A percentile compares a stretch with the other conserved stretches of the same genome.
phyloP scores from a whole-genome alignment of 2,329 filamentous ascomycete species.

The Shiraia bambusicola region DNA sequence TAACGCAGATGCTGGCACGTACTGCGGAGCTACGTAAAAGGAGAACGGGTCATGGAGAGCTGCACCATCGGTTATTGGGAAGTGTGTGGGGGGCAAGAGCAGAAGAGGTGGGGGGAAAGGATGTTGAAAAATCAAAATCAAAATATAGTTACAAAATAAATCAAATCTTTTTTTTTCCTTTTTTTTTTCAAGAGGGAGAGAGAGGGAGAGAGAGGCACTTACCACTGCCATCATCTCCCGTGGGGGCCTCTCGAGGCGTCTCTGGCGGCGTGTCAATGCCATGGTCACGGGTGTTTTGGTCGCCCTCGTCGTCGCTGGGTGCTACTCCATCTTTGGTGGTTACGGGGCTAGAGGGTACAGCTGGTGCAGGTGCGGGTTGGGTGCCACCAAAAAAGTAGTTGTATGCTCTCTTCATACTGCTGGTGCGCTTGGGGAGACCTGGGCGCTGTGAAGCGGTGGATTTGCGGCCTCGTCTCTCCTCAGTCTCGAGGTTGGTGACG shows the following conservation, averaged over 20 bases:
- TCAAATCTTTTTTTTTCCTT: no score
- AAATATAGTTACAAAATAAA: no score
- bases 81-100: conserved; percentile 17
- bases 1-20: conserved; percentile 16
- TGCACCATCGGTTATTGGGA: conserved; percentile 27
- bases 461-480: conserved; percentile 37
- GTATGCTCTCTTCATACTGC: conserved; percentile 45
- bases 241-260: conserved; percentile 29
- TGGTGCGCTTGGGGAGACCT: conserved; percentile 39
- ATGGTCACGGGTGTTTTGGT: conserved; percentile 20
- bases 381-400: conserved; percentile 43
- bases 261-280: conserved; percentile 39
- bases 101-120: no score
- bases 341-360: conserved; percentile 31
- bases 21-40: conserved; percentile 19
- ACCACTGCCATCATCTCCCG: conserved; percentile 20
- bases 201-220: conserved; percentile 13
- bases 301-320: conserved; percentile 19
- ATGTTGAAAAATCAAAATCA: no score
- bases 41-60: conserved; percentile 22
- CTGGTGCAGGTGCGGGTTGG: conserved; percentile 22
- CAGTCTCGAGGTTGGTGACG: conserved; percentile 31
- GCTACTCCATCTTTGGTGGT: conserved; percentile 26
- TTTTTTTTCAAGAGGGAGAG: no score
- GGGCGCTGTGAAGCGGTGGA: conserved; percentile 35